phyloP scores from a whole-genome alignment of 2,329 filamentous ascomycete species.

The Orbilia brochopaga region DNA sequence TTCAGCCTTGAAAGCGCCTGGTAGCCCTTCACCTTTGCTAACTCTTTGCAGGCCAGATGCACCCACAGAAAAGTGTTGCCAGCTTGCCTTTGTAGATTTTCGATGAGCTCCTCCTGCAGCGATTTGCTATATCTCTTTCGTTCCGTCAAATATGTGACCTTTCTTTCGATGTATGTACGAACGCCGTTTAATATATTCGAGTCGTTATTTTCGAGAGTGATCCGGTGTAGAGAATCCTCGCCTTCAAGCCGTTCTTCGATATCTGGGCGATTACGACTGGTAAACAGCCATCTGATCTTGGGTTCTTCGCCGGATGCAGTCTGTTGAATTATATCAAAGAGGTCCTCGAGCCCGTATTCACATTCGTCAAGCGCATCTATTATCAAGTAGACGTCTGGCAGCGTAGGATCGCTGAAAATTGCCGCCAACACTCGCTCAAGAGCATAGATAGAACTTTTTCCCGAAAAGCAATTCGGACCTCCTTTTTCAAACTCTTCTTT shows the following conservation, averaged over 20 bases:
- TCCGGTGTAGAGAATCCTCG: too few species aligned
- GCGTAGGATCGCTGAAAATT: conserved; percentile 58
- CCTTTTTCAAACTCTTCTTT: conserved; percentile 56
- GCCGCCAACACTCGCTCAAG: conserved; percentile 58
- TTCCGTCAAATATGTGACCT: conserved; percentile 56
- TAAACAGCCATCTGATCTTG: conserved; percentile 60
- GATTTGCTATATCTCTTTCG: conserved; percentile 54
- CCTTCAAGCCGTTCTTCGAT: too few species aligned
- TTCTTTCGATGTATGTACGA: too few species aligned
- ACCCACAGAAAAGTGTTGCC: conserved; percentile 62
- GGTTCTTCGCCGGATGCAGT: conserved; percentile 51
- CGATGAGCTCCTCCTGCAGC: conserved; percentile 32
- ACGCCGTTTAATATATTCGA: too few species aligned
- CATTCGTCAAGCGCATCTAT: conserved; percentile 63
- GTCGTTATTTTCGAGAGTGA: too few species aligned
- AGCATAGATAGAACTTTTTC: conserved; percentile 58
- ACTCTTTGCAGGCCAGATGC: conserved; percentile 58
- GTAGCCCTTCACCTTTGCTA: conserved; percentile 52
- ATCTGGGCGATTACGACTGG: conserved; percentile 62
- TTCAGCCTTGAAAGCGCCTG: conserved; percentile 52
- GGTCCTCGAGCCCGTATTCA: too few species aligned
- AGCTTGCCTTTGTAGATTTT: conserved; percentile 56
- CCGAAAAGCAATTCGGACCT: conserved; percentile 57
- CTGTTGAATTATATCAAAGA: conserved; percentile 44
- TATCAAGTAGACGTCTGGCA: conserved; percentile 57